Evolutionary conservation across 139 green algal genomes (phyloP).

Genomic region (Pedinophyceae sp.): DNA sequence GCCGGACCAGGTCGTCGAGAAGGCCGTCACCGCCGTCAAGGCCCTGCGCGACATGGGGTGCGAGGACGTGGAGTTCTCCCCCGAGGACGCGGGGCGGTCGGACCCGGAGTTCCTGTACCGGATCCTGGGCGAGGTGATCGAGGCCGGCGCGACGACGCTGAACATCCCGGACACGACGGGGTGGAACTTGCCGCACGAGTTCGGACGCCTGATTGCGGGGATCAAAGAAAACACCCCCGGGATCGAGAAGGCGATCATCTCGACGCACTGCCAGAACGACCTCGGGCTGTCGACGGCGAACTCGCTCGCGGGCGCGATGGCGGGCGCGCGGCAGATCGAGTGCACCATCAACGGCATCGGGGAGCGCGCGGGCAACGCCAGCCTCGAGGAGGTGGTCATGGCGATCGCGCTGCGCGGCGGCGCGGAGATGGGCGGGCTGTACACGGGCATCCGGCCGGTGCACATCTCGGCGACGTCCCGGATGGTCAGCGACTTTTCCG

Average conservation of each 20-base stretch:
- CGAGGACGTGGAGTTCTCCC: slow-evolving; percentile 93
- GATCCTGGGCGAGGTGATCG: slow-evolving; percentile 71
- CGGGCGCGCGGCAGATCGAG: slow-evolving; percentile 74
- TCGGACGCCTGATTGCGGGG: slow-evolving; percentile 67
- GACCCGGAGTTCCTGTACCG: slow-evolving; percentile 78
- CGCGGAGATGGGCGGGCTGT: slow-evolving; percentile 61
- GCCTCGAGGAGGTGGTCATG: slow-evolving; percentile 91
- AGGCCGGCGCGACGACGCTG: slow-evolving; percentile 91
- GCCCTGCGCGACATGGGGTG: slow-evolving; percentile 75
- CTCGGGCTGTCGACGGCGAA: slow-evolving; percentile 93
- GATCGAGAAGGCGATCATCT: slow-evolving; percentile 71
- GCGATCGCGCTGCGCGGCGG: slow-evolving; percentile 48
- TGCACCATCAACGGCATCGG: slow-evolving; percentile 99
- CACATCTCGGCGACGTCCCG: slow-evolving; percentile 70
- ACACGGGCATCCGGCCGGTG: slow-evolving; percentile 75
- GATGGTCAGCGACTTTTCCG: slow-evolving; percentile 87
- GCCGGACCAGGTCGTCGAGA: slow-evolving; percentile 72
- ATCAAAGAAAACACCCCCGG: slow-evolving; percentile 82
- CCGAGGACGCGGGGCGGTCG: slow-evolving; percentile 72
- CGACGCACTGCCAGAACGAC: slow-evolving; percentile 98
- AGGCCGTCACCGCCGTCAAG: slow-evolving; percentile 69
- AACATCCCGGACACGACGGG: slow-evolving; percentile 97
- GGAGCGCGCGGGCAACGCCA: slow-evolving; percentile 91
- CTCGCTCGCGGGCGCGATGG: slow-evolving; percentile 58
- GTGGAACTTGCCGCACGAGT: slow-evolving; percentile 92